Base-by-base conservation (phyloP, 2,329 filamentous ascomycete genomes). In the Podosphaera aphanis region DNA sequence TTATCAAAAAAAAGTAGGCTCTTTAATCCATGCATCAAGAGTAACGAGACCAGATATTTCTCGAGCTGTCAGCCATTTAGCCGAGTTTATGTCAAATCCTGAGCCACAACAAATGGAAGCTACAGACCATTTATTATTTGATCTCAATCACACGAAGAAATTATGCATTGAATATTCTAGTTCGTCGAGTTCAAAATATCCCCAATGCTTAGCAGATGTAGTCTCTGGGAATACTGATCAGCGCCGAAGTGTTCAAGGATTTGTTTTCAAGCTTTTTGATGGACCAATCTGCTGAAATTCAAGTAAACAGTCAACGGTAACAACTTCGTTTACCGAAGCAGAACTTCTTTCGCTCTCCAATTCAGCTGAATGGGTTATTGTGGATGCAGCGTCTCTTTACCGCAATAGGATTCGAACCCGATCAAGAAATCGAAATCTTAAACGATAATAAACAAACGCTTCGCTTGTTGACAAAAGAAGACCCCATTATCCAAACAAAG, bases 11-110 rank as follows among this genome's bases (percentile, higher is more conserved):
- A 27, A 42, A 16, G 39, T 25, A 7, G 39, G 21, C 1, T 42
- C 39, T 13, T 42, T 25, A 27, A 42, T 42, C 5, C 27, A 42
- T 42, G 39, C 21, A 16, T 42, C 39, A 27, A 6, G 19, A 25
- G 38, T 41, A 13, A 42, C 20, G 11, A 23, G 39, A 15, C 39
- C 39, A 23, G 39, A 43, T 33, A 43, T 43, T 19, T 43, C 41
- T 18, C 16, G 41, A 43, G 29, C 41, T 2, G 41, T 33, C 1
- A 35, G 41, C 18, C 25, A 43, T 18, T 20, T 33, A 15, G n/a
- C 41, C 20, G 41, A 33, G 7, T 43, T 43, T 19, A 43, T 33
- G 27, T 31, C 41, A 19, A 43, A 43, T 43, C 23, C 41, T 43
- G 25, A 15, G 8, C 25, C 25, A 33, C 15, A 19, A 20, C 41